Evolutionary conservation across 2,329 filamentous ascomycete species (phyloP), one percentile per base, ranked within the genome.

Genomic region (Colletotrichum lentis): DNA sequence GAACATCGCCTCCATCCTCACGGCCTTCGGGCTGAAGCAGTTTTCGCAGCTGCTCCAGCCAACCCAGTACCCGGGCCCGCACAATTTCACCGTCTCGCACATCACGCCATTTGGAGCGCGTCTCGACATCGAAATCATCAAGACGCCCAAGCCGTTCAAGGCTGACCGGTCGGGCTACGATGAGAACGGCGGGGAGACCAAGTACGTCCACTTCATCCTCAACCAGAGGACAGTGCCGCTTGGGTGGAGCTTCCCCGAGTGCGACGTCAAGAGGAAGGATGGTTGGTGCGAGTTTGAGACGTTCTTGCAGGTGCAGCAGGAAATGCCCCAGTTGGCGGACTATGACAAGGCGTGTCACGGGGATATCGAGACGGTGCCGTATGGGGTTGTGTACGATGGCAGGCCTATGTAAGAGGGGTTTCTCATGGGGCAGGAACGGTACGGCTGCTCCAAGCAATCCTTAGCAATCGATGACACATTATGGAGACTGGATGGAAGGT

Each of bases 231-330:
- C 91, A 0, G 73, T 94, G 0, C 91, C 91, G 1, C 80, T 94
- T 0, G 89, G 90, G 7, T 77, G 77, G 67, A 92, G 88, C 73
- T 89, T 92, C 69, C 77, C 85, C 1, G 85, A 88, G 67, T 94
- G 91, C 72, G 90, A 86, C 46, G 78, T 72, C 1, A 75, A 83
- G 12, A 80, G 91, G 5, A 85, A 88, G 50, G 91, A 94, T 76
- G 91, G 91, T 0, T 94, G 91, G 91, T 94, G 91, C 75, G 90
- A 93, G 74, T 76, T 94, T 56, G 83, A 84, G 3, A 88, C 88
- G 0, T 93, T 94, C 73, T 73, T 94, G 50, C 76, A 85, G 69
- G 81, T 88, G 5, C 88, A 91, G 78, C 82, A 87, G 68, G 80
- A 79, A 69, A 88, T 88, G 82, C 76, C 86, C 43, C 82, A 80